A percentile compares a stretch with the other conserved stretches of the same genome.
These are phyloP conservation scores for Pistacia integerrima DNA, from an alignment of 345 rosid species.

Conservation along the genomic window DNA sequence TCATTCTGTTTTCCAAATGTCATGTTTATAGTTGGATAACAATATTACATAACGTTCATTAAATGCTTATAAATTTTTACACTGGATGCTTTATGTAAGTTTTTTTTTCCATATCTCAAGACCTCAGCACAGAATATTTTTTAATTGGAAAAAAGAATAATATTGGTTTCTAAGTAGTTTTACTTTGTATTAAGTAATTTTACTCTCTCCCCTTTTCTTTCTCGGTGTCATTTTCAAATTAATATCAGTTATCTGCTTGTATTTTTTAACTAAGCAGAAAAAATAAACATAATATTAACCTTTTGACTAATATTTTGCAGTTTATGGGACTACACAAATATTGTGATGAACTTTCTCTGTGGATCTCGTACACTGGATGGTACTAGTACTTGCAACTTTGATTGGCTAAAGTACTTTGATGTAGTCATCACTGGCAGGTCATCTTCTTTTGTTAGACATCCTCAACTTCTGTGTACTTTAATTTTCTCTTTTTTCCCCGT, in stretches of 20 bases:
- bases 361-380: slow-evolving; percentile 46
- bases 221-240: not conserved
- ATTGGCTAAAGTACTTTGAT: slow-evolving; percentile 92
- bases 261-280: too few relatives aligned
- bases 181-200: not conserved
- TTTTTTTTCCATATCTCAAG: too few relatives aligned
- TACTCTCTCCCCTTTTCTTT: not conserved
- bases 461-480: not conserved
- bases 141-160: not conserved
- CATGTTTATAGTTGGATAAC: not conserved
- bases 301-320: slow-evolving; percentile 47
- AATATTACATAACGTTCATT: too few relatives aligned
- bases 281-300: too few relatives aligned
- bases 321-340: slow-evolving; percentile 96
- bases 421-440: slow-evolving; percentile 97
- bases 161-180: not conserved
- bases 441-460: slow-evolving; percentile 16
- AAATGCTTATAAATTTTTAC: not conserved
- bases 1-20: not conserved
- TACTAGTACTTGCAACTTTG: slow-evolving; percentile 52
- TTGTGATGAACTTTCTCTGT: slow-evolving; percentile 97
- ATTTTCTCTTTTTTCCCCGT: not conserved
- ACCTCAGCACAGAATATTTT: too few relatives aligned
- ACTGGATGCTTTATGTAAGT: not conserved
- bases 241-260: too few relatives aligned